These are phyloP conservation scores for Phytophthora uliginosa DNA, from an alignment of 352 stramenopile genomes.

Conservation along the genomic window DNA sequence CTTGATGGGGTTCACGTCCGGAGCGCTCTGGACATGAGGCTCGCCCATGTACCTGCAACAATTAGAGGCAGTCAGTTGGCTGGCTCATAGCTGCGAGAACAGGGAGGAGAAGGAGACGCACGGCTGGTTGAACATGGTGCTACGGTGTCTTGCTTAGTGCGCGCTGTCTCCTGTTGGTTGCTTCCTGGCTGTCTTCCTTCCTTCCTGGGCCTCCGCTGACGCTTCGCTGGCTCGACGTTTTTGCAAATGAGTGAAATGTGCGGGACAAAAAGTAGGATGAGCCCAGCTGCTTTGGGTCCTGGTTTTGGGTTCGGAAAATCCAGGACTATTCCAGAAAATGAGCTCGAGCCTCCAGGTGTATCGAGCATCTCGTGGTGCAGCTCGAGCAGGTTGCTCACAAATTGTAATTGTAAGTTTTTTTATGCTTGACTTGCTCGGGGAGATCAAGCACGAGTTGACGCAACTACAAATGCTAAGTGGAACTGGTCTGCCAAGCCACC, in stretches of 20 bases:
- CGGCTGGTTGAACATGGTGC: constrained; percentile 43
- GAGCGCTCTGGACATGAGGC: constrained; percentile 42
- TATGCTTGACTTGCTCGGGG: not conserved
- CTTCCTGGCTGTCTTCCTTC: not conserved
- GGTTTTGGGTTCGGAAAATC: constrained; percentile 23
- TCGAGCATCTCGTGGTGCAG: not conserved
- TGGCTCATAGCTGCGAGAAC: not conserved
- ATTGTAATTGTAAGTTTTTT: too few relatives aligned
- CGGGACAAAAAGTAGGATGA: constrained; percentile 20
- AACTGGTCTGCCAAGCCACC: not conserved
- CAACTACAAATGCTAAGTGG: not conserved
- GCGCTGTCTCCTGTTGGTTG: not conserved
- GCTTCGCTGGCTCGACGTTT: constrained; percentile 8
- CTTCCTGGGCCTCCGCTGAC: not conserved
- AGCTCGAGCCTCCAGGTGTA: too few relatives aligned
- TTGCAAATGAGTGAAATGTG: constrained; percentile 29
- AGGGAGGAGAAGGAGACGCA: constrained; percentile 21
- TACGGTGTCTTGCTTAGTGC: constrained; percentile 7
- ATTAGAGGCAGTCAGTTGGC: constrained; percentile 6
- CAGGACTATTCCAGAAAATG: constrained; percentile 26
- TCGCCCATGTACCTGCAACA: constrained; percentile 47
- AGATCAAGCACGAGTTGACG: not conserved
- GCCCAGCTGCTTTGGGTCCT: not conserved
- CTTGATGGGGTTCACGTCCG: constrained; percentile 76
- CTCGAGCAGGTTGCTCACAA: not conserved